Evolutionary conservation across 192 early-diverging fungal species (phyloP).

Genomic region (Gonapodya sp.): DNA sequence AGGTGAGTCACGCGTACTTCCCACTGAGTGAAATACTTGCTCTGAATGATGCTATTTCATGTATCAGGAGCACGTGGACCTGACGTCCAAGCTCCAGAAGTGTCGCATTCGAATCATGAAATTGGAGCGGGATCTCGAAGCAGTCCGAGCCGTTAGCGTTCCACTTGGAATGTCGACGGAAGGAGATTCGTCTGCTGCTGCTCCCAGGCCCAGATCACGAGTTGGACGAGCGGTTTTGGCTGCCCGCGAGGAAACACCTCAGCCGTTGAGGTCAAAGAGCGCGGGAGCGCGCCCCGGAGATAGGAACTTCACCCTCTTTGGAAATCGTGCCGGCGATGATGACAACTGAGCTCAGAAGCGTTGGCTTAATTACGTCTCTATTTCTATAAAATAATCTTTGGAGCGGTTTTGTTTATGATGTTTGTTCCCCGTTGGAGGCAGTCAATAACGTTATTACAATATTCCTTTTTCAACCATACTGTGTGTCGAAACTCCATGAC

Average conservation of each 20-base stretch:
- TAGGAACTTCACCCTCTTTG: neutral
- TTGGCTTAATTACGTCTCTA: too few relatives aligned
- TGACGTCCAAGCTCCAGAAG: neutral
- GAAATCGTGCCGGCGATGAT: neutral
- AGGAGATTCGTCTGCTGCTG: neutral
- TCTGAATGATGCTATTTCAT: too few relatives aligned
- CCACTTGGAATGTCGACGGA: neutral
- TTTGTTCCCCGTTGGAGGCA: too few relatives aligned
- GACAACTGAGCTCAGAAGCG: too few relatives aligned
- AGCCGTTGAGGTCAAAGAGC: neutral
- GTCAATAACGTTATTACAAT: too few relatives aligned
- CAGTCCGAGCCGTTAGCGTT: neutral
- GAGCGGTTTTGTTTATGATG: too few relatives aligned
- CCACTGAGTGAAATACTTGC: too few relatives aligned
- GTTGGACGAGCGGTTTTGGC: neutral
- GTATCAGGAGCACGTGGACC: neutral
- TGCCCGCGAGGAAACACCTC: neutral
- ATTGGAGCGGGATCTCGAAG: neutral
- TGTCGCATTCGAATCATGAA: slow-evolving; percentile 5
- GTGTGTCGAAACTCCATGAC: too few relatives aligned
- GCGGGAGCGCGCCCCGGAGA: neutral
- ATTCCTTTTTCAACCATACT: too few relatives aligned
- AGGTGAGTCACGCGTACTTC: slow-evolving; percentile 4
- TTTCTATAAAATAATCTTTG: too few relatives aligned
- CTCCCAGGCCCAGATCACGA: neutral